These are phyloP conservation scores for Phialemoniopsis sp. DNA, from an alignment of 2,329 filamentous ascomycete genomes.

Conservation along the genomic window DNA sequence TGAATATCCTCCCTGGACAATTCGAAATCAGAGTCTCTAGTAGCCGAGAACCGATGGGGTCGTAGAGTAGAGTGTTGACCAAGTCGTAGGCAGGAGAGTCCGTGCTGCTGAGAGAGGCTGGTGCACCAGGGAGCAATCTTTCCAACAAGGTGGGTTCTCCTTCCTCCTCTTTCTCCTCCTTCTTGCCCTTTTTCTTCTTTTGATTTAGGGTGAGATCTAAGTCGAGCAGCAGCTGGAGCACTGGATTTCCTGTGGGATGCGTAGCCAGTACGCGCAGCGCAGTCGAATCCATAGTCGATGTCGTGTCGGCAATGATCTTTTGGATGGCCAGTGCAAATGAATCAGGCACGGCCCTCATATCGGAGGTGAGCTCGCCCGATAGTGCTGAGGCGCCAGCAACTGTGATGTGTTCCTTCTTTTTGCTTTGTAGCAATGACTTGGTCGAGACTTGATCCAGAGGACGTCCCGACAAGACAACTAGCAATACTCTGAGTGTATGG, in stretches of 20 bases:
- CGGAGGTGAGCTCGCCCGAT: slow-evolving; percentile 37
- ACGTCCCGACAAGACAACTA: slow-evolving; percentile 81
- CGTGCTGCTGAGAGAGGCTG: slow-evolving; percentile 65
- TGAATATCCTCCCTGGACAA: slow-evolving; percentile 86
- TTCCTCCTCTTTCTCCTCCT: slow-evolving; percentile 24
- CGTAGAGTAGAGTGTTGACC: slow-evolving; percentile 83
- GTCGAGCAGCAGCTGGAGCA: slow-evolving; percentile 84
- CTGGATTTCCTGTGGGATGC: slow-evolving; percentile 87
- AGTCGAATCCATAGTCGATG: slow-evolving; percentile 70
- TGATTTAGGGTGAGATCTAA: slow-evolving; percentile 75
- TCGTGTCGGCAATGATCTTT: slow-evolving; percentile 77
- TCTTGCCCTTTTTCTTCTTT: slow-evolving; percentile 59
- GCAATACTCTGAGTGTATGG: slow-evolving; percentile 79
- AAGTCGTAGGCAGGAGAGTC: slow-evolving; percentile 72
- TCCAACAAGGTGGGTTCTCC: slow-evolving; percentile 56
- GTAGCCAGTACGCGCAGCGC: slow-evolving; percentile 80
- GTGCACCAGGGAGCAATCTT: slow-evolving; percentile 73
- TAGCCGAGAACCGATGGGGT: slow-evolving; percentile 83
- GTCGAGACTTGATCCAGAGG: slow-evolving; percentile 67
- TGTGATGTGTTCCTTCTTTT: slow-evolving; percentile 81
- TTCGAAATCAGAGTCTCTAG: slow-evolving; percentile 81
- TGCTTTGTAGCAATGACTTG: slow-evolving; percentile 79
- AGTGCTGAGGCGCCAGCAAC: slow-evolving; percentile 50
- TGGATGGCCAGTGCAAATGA: slow-evolving; percentile 74
- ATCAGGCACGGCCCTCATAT: slow-evolving; percentile 62